A percentile compares a stretch with the other conserved stretches of the same genome.
Conservation (phyloP, 768 basidiomycete genomes). For the Butyriboletus loyo region DNA sequence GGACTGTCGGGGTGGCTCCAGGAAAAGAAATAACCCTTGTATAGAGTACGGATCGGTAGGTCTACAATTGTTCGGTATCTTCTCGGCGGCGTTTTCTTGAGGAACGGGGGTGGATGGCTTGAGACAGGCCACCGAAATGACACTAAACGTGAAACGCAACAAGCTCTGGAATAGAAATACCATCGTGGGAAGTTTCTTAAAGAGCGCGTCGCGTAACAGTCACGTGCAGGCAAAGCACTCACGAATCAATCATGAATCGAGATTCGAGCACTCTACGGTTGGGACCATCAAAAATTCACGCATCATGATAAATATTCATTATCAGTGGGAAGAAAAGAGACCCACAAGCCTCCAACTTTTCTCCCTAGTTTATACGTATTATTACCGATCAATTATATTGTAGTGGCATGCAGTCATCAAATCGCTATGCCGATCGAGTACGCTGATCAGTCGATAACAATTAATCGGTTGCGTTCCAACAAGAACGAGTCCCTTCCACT, state of each 20-base stretch:
- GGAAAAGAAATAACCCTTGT: conserved; percentile 9
- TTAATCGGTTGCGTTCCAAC: neutral
- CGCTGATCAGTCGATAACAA: neutral
- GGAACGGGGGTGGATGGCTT: conserved; percentile 13
- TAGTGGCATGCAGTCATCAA: neutral
- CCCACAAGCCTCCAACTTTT: no score
- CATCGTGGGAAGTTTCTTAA: conserved; percentile 34
- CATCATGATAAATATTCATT: neutral
- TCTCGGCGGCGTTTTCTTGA: conserved; percentile 13
- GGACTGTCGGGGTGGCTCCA: conserved; percentile 20
- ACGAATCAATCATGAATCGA: neutral
- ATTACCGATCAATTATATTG: neutral
- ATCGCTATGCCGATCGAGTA: neutral
- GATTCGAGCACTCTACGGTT: neutral
- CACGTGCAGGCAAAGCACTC: conserved; percentile 32
- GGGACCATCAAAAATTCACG: neutral
- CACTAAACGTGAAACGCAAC: conserved; percentile 29
- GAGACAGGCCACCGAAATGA: conserved; percentile 18
- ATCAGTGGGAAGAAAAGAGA: neutral
- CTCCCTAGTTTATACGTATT: neutral
- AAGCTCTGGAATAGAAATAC: conserved; percentile 21
- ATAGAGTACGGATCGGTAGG: conserved; percentile 16
- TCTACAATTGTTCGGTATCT: conserved; percentile 1
- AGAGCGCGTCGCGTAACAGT: conserved; percentile 39
- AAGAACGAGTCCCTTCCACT: neutral